These are phyloP conservation scores for Peltaster fructicola DNA, from an alignment of 2,329 filamentous ascomycete genomes.

Conservation along the genomic window DNA sequence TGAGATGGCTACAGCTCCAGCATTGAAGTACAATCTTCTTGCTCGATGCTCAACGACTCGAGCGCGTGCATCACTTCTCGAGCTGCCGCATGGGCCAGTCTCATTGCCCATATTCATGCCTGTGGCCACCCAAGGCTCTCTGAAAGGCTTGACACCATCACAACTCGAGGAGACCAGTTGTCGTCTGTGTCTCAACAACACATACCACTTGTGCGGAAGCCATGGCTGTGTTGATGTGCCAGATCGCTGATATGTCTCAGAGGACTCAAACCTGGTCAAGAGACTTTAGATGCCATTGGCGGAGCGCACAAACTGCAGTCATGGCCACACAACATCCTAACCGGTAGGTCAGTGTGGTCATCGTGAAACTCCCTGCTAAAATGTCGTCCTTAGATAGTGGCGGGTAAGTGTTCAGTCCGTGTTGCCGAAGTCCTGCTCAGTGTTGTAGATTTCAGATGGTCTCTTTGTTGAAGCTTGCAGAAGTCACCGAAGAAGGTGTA, in stretches of 20 bases:
- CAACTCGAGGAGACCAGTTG: conserved; percentile 84
- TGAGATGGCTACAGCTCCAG: too few relatives aligned
- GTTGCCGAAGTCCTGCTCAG: conserved; percentile 19
- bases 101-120: conserved; percentile 95
- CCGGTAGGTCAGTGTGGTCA: conserved; percentile 27
- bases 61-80: conserved; percentile 74
- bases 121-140: conserved; percentile 85
- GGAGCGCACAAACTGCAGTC: conserved; percentile 89
- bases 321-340: conserved; percentile 91
- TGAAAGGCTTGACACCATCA: conserved; percentile 84
- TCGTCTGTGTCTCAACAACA: conserved; percentile 88
- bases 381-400: conserved; percentile 28
- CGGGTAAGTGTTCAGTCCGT: conserved; percentile 24
- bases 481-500: conserved; percentile 88
- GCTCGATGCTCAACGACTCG: conserved; percentile 83
- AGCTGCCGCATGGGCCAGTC: conserved; percentile 80
- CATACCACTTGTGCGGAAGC: conserved; percentile 57
- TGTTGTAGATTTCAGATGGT: conserved; percentile 90
- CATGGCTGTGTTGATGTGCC: not conserved
- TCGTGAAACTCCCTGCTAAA: conserved; percentile 4
- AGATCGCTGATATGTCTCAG: conserved; percentile 10
- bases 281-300: conserved; percentile 68
- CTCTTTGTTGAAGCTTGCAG: conserved; percentile 79
- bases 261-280: conserved; percentile 84
- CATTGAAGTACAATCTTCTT: conserved; percentile 61